phyloP scores from a whole-genome alignment of 169 alveolate genomes.

The Plasmodium fragile region DNA sequence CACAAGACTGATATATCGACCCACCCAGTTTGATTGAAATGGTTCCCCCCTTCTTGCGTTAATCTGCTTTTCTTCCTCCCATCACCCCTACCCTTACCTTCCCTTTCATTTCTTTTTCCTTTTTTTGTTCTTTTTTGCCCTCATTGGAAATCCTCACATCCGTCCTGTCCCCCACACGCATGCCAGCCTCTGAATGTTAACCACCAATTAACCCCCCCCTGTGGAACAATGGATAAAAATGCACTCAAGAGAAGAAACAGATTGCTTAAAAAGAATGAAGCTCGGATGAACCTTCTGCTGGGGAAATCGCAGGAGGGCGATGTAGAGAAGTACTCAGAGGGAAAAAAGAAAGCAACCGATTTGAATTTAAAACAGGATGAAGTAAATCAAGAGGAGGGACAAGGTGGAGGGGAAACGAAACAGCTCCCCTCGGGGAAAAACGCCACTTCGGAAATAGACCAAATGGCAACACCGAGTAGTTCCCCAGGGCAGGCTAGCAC shows the following conservation, averaged over 20 bases:
- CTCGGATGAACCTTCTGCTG: conserved; percentile 42
- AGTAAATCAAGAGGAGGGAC: background rate
- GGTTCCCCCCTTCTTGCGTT: background rate
- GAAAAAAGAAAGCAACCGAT: background rate
- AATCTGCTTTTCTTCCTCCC: background rate
- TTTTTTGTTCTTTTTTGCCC: background rate
- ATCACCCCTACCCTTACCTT: background rate
- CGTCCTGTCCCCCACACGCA: background rate
- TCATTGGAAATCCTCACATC: background rate
- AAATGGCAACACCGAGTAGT: background rate
- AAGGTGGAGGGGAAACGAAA: background rate
- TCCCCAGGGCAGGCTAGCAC: background rate
- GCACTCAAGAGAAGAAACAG: conserved; percentile 51
- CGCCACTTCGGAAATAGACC: background rate
- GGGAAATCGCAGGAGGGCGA: conserved; percentile 18
- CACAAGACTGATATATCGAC: background rate
- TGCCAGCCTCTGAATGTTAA: background rate
- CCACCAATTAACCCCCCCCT: background rate
- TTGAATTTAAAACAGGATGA: background rate
- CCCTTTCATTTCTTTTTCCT: background rate
- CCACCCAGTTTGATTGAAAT: background rate
- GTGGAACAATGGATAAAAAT: conserved; percentile 41
- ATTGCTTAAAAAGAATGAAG: conserved; percentile 63
- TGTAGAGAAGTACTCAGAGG: background rate
- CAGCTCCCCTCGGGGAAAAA: background rate